Base-by-base conservation (phyloP, 2,329 filamentous ascomycete genomes). In the Neofusicoccum sp. region DNA sequence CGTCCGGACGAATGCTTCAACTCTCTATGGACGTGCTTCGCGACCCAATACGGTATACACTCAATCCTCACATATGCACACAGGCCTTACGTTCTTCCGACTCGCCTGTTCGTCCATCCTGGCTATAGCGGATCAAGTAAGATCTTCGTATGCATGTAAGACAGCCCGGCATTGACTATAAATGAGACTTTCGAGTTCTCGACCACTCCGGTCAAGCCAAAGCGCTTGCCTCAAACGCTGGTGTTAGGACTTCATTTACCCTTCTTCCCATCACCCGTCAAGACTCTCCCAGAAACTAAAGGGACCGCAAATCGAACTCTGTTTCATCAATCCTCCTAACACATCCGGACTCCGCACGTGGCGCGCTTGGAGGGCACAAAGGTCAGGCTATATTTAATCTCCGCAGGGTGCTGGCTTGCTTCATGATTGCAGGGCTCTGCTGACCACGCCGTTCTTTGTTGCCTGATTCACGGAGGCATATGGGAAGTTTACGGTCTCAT, bases 141-240 rank as follows among this genome's bases (percentile, higher is more conserved):
- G 51, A 56, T 56, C 51, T 56, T n/a, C 51, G 11, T 40, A 56
- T 56, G 51, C 51, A 56, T 56, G 51, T 56, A 41, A 56, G 51
- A 56, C 26, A 16, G 28, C 36, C 26, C 14, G 26, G 34, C 28
- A 24, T 31, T 26, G 38, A 12, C 28, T 38, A 3, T 2, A 30
- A 20, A 43, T 56, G 51, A 33, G 51, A 43, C 30, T 31, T 24
- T 43, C 24, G 26, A 20, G 30, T 43, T 31, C n/a, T 16, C 6
- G 30, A 16, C 8, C 24, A 6, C 26, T 7, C 30, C 24, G 45
- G 30, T 12, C 33, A 12, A 45, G 20, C 24, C 6, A 31, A 26
- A 8, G 11, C 7, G 26, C 11, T 11, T 30, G n/a, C 28, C n/a
- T 41, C 36, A 12, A 43, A 40, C 16, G 34, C 43, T 9, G 20